Evolutionary conservation across 352 stramenopile genomes (phyloP).

Genomic region (Pythium scleroteichum): DNA sequence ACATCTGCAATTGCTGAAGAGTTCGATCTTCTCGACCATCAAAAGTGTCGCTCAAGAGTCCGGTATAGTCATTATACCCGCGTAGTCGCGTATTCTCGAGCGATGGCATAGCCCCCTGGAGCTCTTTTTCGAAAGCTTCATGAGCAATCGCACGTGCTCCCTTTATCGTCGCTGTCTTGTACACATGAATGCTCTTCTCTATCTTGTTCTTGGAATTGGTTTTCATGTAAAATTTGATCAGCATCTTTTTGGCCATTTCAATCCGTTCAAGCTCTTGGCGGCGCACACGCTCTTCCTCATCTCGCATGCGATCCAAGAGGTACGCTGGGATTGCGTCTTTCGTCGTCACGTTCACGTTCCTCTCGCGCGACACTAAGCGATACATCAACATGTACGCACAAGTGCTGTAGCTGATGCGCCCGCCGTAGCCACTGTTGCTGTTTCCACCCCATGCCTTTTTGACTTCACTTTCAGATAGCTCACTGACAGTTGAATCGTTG

Average conservation of each 20-base stretch:
- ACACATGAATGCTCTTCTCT: slow-evolving; percentile 71
- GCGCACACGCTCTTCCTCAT: slow-evolving; percentile 63
- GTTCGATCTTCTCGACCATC: slow-evolving; percentile 55
- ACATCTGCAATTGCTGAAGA: slow-evolving; percentile 60
- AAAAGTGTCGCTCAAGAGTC: slow-evolving; percentile 63
- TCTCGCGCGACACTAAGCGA: slow-evolving; percentile 62
- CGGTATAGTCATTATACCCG: slow-evolving; percentile 79
- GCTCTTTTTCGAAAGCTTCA: slow-evolving; percentile 63
- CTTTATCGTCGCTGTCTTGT: slow-evolving; percentile 69
- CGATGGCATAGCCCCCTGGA: slow-evolving; percentile 45
- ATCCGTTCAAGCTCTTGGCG: slow-evolving; percentile 62
- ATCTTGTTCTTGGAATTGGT: slow-evolving; percentile 61
- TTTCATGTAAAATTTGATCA: slow-evolving; percentile 83
- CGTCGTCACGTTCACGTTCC: slow-evolving; percentile 66
- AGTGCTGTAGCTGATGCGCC: slow-evolving; percentile 58
- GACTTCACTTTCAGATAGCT: slow-evolving; percentile 74
- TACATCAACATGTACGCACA: slow-evolving; percentile 94
- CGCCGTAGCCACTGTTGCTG: slow-evolving; percentile 35
- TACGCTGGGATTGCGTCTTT: slow-evolving; percentile 66
- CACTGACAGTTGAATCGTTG: slow-evolving; percentile 82
- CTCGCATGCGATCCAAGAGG: slow-evolving; percentile 62
- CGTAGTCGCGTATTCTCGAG: slow-evolving; percentile 64
- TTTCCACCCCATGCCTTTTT: slow-evolving; percentile 74
- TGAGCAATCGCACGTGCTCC: slow-evolving; percentile 47
- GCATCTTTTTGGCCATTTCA: slow-evolving; percentile 75